phyloP scores from a whole-genome alignment of 768 basidiomycete species.

The Russula griseocarnosa region DNA sequence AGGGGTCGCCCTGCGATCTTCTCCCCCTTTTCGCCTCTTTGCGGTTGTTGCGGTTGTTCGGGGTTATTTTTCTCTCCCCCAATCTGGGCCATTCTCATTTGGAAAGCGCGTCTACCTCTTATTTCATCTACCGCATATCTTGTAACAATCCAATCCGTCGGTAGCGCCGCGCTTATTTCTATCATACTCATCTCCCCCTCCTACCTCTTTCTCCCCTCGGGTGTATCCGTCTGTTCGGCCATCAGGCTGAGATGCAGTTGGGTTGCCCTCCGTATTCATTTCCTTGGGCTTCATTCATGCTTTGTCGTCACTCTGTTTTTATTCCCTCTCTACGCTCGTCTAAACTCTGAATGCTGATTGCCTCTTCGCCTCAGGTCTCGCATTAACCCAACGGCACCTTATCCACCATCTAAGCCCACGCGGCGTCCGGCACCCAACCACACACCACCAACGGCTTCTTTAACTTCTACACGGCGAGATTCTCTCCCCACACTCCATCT shows the following conservation, averaged over 20 bases:
- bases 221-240: not conserved
- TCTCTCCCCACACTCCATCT: slow-evolving; percentile 34
- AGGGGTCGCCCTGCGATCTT: slow-evolving; percentile 10
- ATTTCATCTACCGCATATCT: not conserved
- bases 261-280: not conserved
- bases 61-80: slow-evolving; percentile 3
- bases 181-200: not conserved
- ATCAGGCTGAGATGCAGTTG: slow-evolving; percentile 6
- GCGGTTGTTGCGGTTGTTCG: slow-evolving; percentile 9
- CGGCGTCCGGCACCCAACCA: slow-evolving; percentile 26
- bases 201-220: not conserved
- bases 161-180: slow-evolving; percentile 24
- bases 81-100: slow-evolving; percentile 11
- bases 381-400: slow-evolving; percentile 25
- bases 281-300: slow-evolving; percentile 2
- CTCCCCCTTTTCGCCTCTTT: slow-evolving; percentile 11
- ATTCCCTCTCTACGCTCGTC: not conserved
- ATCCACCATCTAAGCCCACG: slow-evolving; percentile 28
- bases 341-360: slow-evolving; percentile 17
- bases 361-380: slow-evolving; percentile 16
- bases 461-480: slow-evolving; percentile 30
- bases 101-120: not conserved
- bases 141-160: slow-evolving; percentile 21
- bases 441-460: slow-evolving; percentile 30
- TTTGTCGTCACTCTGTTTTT: not conserved